Percentiles rank a stretch among this genome's conserved stretches.
Evolutionary conservation across 208 protist genomes (phyloP).

Genomic region (Leishmania aethiopica): DNA sequence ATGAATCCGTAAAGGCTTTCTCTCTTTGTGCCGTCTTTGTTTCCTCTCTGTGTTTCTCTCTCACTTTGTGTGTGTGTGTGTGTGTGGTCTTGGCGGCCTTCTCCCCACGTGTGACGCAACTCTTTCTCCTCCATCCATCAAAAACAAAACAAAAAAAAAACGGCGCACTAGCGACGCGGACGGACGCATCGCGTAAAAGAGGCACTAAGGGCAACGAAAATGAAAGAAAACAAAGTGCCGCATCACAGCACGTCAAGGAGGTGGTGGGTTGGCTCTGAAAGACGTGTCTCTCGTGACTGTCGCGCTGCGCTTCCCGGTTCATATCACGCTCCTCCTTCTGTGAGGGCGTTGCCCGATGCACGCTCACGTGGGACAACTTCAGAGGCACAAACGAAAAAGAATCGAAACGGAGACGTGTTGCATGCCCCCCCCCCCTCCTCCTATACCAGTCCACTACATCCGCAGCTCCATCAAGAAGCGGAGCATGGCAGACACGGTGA

Average conservation of each 20-base stretch:
- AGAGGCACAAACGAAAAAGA: background rate
- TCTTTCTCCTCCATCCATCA: background rate
- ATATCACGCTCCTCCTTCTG: background rate
- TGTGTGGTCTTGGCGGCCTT: background rate
- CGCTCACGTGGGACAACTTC: background rate
- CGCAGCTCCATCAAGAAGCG: background rate
- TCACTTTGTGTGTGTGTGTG: background rate
- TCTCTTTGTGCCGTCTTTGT: background rate
- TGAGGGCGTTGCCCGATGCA: background rate
- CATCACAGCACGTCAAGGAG: constrained; percentile 1
- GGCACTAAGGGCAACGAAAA: constrained; percentile 1
- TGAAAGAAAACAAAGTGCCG: constrained; percentile 4
- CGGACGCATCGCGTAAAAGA: background rate
- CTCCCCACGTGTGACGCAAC: background rate
- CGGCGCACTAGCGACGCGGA: background rate
- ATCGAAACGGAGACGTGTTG: background rate
- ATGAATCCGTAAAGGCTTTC: background rate
- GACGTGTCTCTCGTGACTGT: background rate
- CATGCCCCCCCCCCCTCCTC: background rate
- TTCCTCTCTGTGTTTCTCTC: background rate
- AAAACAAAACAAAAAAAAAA: background rate
- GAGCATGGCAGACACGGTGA: background rate
- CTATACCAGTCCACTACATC: background rate
- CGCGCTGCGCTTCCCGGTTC: background rate
- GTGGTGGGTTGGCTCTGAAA: background rate